These are phyloP conservation scores for Phyllosticta citribraziliensis DNA, from an alignment of 2,329 filamentous ascomycete species.

Conservation along the genomic window DNA sequence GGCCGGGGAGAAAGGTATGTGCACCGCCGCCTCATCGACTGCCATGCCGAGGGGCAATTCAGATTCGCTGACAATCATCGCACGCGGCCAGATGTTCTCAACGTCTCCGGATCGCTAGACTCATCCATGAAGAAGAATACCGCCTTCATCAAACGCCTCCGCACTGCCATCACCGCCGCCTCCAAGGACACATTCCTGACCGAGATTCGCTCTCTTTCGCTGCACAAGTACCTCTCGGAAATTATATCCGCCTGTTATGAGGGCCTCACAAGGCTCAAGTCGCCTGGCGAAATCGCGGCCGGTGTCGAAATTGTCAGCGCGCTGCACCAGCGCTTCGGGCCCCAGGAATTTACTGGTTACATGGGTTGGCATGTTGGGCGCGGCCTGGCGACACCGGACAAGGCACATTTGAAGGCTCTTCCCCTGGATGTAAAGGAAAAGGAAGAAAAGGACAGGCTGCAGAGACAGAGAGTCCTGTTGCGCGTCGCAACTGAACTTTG, in stretches of 20 bases:
- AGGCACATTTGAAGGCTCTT: constrained; percentile 67
- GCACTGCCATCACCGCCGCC: constrained; percentile 74
- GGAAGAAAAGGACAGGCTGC: constrained; percentile 88
- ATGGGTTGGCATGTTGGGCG: constrained; percentile 88
- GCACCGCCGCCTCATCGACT: not conserved
- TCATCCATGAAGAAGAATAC: constrained; percentile 97
- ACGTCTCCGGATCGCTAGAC: constrained; percentile 71
- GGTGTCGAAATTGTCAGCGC: constrained; percentile 89
- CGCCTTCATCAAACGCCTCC: constrained; percentile 91
- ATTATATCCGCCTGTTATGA: constrained; percentile 95
- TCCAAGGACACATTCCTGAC: constrained; percentile 76
- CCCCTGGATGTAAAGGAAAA: constrained; percentile 76
- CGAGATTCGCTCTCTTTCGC: constrained; percentile 80
- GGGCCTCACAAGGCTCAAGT: constrained; percentile 83
- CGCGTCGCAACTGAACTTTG: constrained; percentile 91
- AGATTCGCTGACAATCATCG: not conserved
- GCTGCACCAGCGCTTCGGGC: constrained; percentile 90
- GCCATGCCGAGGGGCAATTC: constrained; percentile 13
- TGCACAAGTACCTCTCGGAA: constrained; percentile 95
- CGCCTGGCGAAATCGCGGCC: constrained; percentile 80
- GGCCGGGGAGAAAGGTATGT: constrained; percentile 74
- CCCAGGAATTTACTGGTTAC: constrained; percentile 79
- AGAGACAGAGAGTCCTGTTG: constrained; percentile 74
- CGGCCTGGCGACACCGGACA: constrained; percentile 84
- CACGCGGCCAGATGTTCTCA: constrained; percentile 57